Evolutionary conservation across 2,329 filamentous ascomycete species (phyloP), one percentile per base, ranked within the genome.

Genomic region (Diaporthe batatas): DNA sequence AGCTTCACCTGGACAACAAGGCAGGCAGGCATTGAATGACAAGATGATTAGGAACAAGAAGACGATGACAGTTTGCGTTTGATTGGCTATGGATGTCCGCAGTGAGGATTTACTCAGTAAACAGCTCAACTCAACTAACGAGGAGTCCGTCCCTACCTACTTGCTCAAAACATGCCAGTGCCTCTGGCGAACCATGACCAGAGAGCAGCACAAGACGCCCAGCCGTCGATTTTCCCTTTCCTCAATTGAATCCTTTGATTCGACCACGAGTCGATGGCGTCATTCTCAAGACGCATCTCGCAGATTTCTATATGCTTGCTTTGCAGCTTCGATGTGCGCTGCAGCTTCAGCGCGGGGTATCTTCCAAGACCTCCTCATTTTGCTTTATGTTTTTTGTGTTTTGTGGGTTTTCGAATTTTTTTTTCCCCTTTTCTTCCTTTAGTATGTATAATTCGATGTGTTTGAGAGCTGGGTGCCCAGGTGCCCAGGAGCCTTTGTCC

Each of bases 71-170:
- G 23, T 23, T 23, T 51, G 10, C n/a, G 47, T 25, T 32, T 8
- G 29, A 34, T 32, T 55, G 53, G 18, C 18, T 55, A 55, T 34
- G 53, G n/a, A 34, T 6, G 53, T 42, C 29, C 29, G 53, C 29
- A 32, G 25, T 34, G 53, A 55, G 53, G 25, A 55, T 55, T 55
- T n/a, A 55, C 29, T 55, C 53, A 34, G 53, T 55, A 55, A 32
- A 55, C 53, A 32, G 51, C 47, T 54, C 51, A 32, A 54, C 53
- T 55, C 25, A 29, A 18, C 39, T 21, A 55, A 21, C 14, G 25
- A 54, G 53, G 29, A 55, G 53, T 21, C 53, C 29, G 25, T 34
- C 25, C 53, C 53, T 34, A 32, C 53, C 53, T 34, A 55, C 53
- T 55, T 55, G 29, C 44, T 49, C 3, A 65, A 65, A 21, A 6